Evolutionary conservation across 768 basidiomycete species (phyloP), one percentile per base, ranked within the genome.

Genomic region (Tubosaeta sp.): DNA sequence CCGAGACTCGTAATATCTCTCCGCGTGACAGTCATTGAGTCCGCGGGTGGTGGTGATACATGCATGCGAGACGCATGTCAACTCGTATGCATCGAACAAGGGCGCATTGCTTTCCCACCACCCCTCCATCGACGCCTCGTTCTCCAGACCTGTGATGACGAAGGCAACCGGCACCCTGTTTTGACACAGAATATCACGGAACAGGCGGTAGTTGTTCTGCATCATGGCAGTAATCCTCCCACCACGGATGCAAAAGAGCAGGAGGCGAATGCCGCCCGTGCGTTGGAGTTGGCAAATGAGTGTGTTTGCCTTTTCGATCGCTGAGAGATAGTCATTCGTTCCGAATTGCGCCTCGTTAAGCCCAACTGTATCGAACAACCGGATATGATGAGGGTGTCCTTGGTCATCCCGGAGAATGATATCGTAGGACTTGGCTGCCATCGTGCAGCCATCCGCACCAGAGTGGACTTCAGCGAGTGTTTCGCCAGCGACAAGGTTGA

Each of bases 41-140:
- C 72, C 64, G 24, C 57, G 56, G 22, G 43, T 70, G 3, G 72
- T 68, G 3, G 72, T 75, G 54, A 76, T 53, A 48, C 76, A 76
- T 0, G 66, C 73, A 16, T 73, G 67, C 3, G 69, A 71, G 16
- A 55, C 43, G 22, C 70, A 62, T 29, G 46, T 54, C 30, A 65
- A 60, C 0, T 22, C 25, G 39, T 53, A 60, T 12, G 51, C 50
- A 29, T 62, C 64, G 46, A 76, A 76, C 10, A 35, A 36, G 24
- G 35, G 18, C 46, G 59, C 51, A 27, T 76, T 75, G 10, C 55
- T 51, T 14, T 49, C 47, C 70, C 69, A 70, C 70, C 67, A 71
- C 11, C 30, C 48, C 18, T 71, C 68, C 69, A 69, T 70, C 16
- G 58, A 52, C 7, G 49, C 32, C 46, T 70, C 58, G 40, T 69